Base-by-base conservation (phyloP, 768 basidiomycete species). In the Auricularia heimuer region DNA sequence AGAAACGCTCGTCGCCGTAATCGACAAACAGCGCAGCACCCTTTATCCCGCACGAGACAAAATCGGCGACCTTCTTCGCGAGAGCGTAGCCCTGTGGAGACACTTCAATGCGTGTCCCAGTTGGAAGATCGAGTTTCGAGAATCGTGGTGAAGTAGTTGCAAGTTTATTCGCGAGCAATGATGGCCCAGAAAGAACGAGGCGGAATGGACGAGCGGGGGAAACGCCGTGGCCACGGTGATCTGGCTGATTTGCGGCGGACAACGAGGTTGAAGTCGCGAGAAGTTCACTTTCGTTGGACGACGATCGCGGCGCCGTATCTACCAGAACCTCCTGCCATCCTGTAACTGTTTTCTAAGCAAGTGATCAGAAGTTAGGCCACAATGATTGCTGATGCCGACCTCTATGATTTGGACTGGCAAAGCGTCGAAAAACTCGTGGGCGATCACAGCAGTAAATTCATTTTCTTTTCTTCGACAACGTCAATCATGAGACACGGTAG, bases 371-470 rank as follows among this genome's bases (percentile, higher is more conserved):
- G 7, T 33, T 8, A 4, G 7, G 2, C 12, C n/a, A 24, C 51
- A 37, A 34, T 58, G 12, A 12, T 34, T 54, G 16, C 3, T n/a
- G 16, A n/a, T 61, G 33, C 47, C 54, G 62, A 93, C 94, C 80
- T 96, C 86, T 44, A 98, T 77, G 44, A 94, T 78, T 74, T 97
- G 92, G 60, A 98, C 86, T 0, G 97, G 96, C 54, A 99, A 80
- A 0, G 95, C 95, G 73, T 98, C 97, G 67, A 99, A 98, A 76
- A 98, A 96, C 72, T 98, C 97, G 74, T 99, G 95, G 0, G 97
- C 97, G 16, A 98, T 77, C 29, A 97, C 74, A 79, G 97, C 85
- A 0, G 94, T 94, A 74, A 87, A 98, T 63, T 78, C 61, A 7
- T 42, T 42, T 60, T 70, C 73, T 70, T 62, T 63, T 63, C 62